Evolutionary conservation across 2,329 filamentous ascomycete genomes (phyloP), one percentile per base, ranked within the genome.

Genomic region (Nectriaceae sp.): DNA sequence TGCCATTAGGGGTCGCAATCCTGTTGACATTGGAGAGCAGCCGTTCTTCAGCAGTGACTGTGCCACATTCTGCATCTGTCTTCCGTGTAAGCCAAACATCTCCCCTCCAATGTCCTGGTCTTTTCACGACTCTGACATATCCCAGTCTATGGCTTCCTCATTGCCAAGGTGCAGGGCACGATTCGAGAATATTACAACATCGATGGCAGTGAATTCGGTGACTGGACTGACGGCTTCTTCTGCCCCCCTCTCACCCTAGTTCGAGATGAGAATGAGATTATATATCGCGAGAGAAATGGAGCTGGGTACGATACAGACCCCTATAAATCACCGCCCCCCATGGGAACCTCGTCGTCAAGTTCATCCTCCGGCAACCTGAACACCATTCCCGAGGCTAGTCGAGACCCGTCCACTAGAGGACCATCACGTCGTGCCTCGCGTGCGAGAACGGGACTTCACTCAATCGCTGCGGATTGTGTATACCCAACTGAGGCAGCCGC

Each of bases 171-270:
- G 11, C 69, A 70, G 43, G 46, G 48, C 5, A 55, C 54, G 2
- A 57, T 70, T 46, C 67, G 69, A 19, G 36, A 56, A 3, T 60
- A 66, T 24, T 72, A 70, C 54, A 54, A 53, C 44, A 69, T 72
- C 31, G 46, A 62, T 5, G 67, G 68, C 20, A 44, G 37, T 6
- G 37, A 47, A 0, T 24, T 20, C 11, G 26, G 35, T 3, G 69
- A 72, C 43, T 64, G 29, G 13, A 13, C 11, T 3, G 55, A 57
- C 19, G 57, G 60, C 16, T 70, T 63, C 40, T 65, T 45, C 40
- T 64, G 59, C 36, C 68, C 69, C 4, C 57, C 47, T 35, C 11
- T 44, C 2, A 61, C 65, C 13, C 52, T 71, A 20, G 46, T 59
- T 4, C 56, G 61, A 3, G 62, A 56, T 22, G 65, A 72, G 31